A percentile compares a stretch with the other conserved stretches of the same genome.
Evolutionary conservation across 1,284 basidiomycete genomes (phyloP).

Genomic region (Cutaneotrichosporon cavernicola): DNA sequence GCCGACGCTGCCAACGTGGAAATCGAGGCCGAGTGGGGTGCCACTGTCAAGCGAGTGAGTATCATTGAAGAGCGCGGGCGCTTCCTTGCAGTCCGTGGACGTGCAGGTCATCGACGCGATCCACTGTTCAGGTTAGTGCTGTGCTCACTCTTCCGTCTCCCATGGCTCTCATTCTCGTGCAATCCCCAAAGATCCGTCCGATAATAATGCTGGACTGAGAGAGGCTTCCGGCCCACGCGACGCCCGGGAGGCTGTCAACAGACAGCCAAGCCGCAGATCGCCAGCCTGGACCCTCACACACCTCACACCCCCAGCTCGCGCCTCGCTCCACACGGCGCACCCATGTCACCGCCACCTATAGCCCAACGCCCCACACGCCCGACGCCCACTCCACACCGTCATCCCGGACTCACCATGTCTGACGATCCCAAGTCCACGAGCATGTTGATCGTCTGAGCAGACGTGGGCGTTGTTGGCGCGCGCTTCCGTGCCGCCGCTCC

Average conservation of each 20-base stretch:
- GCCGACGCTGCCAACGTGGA: constrained; percentile 39
- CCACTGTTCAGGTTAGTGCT: constrained; percentile 39
- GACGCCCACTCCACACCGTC: background rate
- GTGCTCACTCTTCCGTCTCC: background rate
- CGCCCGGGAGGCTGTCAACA: too few relatives aligned
- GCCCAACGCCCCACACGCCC: background rate
- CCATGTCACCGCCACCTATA: background rate
- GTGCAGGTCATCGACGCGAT: constrained; percentile 43
- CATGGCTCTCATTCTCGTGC: background rate
- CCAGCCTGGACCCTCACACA: too few relatives aligned
- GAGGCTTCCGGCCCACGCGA: too few relatives aligned
- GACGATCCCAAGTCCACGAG: constrained; percentile 52
- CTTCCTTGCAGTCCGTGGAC: constrained; percentile 37
- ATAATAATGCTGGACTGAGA: too few relatives aligned
- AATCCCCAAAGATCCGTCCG: too few relatives aligned
- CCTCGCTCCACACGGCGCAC: background rate
- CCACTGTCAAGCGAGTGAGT: constrained; percentile 41
- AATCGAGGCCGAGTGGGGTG: constrained; percentile 32
- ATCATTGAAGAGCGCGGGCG: constrained; percentile 38
- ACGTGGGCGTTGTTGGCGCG: constrained; percentile 6
- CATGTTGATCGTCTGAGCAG: constrained; percentile 41
- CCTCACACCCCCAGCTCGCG: too few relatives aligned
- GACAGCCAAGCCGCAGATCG: too few relatives aligned
- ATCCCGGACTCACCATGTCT: constrained; percentile 43
- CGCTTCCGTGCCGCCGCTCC: background rate